Base-by-base conservation (phyloP, 2,329 filamentous ascomycete species). In the Trichophyton simii region DNA sequence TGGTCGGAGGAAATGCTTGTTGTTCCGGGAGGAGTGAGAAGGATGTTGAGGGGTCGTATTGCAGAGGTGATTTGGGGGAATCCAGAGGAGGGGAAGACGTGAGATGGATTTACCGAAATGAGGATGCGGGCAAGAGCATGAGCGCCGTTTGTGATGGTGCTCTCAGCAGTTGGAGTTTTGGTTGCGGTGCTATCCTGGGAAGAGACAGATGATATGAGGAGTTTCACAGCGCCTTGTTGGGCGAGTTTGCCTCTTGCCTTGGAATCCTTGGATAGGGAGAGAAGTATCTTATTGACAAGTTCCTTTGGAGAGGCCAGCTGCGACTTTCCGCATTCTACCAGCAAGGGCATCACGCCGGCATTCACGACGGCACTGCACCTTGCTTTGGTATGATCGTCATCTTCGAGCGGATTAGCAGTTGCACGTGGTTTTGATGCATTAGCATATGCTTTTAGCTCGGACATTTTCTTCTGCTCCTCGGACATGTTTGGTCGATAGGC, bases 381-480 rank as follows among this genome's bases (percentile, higher is more conserved):
- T 63, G 82, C 80, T 15, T 83, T 79, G 38, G 95, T 91, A 66
- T 88, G 84, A 1, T 86, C 79, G 62, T 95, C 86, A 63, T 91
- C 83, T 62, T 94, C 86, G 0, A 95, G 78, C 6, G 84, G 83
- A 69, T 91, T 84, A 0, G 79, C 72, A 20, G 73, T 71, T 1
- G 77, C 73, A 9, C 66, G 60, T n/a, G 82, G 71, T 63, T 89
- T 91, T 3, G 86, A 85, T 0, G 90, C 88, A 70, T 95, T 89
- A 13, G 94, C 94, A 68, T 97, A 99, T 1, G 91, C 89, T 77
- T 95, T 96, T 52, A 99, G 82, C 72, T 99, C 89, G 4, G 83
- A 83, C 77, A 99, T 89, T 69, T 89, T 90, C 76, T 92, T 94
- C 68, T 96, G 87, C 73, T 99, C 94, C 65, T 96, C 92, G 0